These are phyloP conservation scores for Wickerhamiella spandovensis DNA, from an alignment of 805 yeast genomes.

Conservation along the genomic window DNA sequence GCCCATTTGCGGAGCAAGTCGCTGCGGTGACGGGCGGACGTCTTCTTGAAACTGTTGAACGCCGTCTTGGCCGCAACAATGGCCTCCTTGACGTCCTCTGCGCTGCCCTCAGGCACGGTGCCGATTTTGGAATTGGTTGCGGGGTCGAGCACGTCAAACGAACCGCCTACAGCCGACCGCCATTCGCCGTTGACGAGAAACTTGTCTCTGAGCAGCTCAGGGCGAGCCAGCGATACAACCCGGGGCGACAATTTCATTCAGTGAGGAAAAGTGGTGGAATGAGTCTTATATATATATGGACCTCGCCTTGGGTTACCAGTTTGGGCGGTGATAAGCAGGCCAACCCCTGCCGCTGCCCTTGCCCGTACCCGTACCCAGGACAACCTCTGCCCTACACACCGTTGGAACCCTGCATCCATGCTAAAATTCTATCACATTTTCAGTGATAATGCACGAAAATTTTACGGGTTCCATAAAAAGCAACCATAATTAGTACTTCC, in stretches of 20 bases:
- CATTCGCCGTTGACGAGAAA: conserved; percentile 67
- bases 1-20: conserved; percentile 39
- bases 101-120: conserved; percentile 41
- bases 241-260: background rate
- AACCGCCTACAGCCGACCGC: conserved; percentile 33
- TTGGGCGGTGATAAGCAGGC: background rate
- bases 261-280: background rate
- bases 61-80: conserved; percentile 42
- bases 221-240: conserved; percentile 4
- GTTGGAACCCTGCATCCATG: no score
- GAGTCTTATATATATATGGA: background rate
- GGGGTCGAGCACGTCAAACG: conserved; percentile 64
- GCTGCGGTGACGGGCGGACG: conserved; percentile 45
- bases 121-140: conserved; percentile 44
- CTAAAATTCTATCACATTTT: no score
- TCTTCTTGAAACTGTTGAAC: conserved; percentile 37
- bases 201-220: conserved; percentile 26
- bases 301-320: background rate
- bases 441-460: no score
- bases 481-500: no score
- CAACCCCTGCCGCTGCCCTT: no score
- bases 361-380: background rate
- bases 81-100: conserved; percentile 40
- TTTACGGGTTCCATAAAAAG: no score
- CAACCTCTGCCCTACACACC: no score